Percentiles rank a stretch among this genome's conserved stretches.
These are phyloP conservation scores for Calophaca sinica DNA, from an alignment of 306 rosid species.

Conservation along the genomic window DNA sequence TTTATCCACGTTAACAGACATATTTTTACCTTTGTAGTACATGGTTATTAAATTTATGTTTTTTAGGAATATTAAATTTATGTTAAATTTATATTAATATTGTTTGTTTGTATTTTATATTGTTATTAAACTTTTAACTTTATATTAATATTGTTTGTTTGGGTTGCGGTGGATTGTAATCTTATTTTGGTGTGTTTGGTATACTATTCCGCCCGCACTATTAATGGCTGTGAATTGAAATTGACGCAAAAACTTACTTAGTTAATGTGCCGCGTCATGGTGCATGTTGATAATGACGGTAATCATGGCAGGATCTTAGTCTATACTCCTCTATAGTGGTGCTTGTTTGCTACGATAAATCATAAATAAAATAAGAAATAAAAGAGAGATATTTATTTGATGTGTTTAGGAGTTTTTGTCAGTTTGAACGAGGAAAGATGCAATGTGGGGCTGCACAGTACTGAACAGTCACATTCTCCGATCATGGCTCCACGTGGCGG, in stretches of 20 bases:
- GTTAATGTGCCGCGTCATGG: constrained; percentile 27
- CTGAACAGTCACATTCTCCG: constrained; percentile 52
- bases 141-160: background rate
- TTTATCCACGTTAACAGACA: no score
- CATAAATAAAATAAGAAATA: background rate
- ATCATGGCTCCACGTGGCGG: constrained; percentile 58
- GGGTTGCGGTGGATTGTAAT: background rate
- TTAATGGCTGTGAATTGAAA: constrained; percentile 17
- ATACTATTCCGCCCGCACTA: constrained; percentile 1
- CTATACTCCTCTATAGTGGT: background rate
- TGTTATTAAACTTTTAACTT: no score
- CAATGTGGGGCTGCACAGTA: constrained; percentile 30
- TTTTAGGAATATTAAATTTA: no score
- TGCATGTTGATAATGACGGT: constrained; percentile 2
- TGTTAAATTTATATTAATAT: no score
- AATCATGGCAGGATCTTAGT: constrained; percentile 12
- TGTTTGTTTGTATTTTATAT: no score
- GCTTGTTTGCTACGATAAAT: background rate
- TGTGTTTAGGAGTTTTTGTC: background rate
- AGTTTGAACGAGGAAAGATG: background rate
- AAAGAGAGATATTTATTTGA: background rate
- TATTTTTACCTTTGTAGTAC: no score
- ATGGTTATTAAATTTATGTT: no score
- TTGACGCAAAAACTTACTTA: background rate
- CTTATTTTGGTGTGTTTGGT: background rate